Conservation (phyloP, 805 yeast species). For the Candida adriatica region DNA sequence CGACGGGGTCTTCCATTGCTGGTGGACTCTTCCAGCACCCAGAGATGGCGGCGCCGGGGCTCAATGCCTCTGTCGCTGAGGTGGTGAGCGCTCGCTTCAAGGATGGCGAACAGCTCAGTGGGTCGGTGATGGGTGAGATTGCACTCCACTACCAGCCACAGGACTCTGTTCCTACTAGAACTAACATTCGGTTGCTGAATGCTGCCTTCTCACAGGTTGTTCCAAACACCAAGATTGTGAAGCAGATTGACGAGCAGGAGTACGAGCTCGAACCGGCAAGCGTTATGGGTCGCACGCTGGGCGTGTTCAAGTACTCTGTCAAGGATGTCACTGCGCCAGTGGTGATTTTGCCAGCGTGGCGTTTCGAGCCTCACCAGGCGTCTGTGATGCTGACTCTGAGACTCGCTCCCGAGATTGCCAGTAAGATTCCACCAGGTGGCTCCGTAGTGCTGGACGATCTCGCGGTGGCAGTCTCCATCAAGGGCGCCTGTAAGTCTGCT, state of each 20-base stretch:
- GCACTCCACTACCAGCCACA: constrained; percentile 61
- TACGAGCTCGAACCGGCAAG: constrained; percentile 43
- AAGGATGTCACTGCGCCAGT: constrained; percentile 56
- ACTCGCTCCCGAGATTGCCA: constrained; percentile 41
- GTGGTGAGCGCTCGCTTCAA: constrained; percentile 66
- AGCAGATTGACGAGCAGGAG: constrained; percentile 35
- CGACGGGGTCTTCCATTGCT: constrained; percentile 34
- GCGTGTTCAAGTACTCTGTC: constrained; percentile 72
- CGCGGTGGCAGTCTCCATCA: constrained; percentile 45
- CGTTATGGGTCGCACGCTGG: constrained; percentile 59
- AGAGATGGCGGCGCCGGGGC: constrained; percentile 47
- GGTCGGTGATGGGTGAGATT: constrained; percentile 76
- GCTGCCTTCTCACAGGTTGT: constrained; percentile 38
- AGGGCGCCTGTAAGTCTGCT: constrained; percentile 63
- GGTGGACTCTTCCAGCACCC: constrained; percentile 42
- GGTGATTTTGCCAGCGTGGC: constrained; percentile 78
- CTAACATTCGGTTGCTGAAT: constrained; percentile 35
- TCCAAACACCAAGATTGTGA: constrained; percentile 48
- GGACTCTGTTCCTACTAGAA: constrained; percentile 33
- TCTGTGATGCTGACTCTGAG: constrained; percentile 72
- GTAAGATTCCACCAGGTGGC: constrained; percentile 29
- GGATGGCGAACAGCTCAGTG: constrained; percentile 53
- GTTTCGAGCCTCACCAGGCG: constrained; percentile 77
- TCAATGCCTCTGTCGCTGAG: constrained; percentile 84
- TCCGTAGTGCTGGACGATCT: constrained; percentile 32